These are phyloP conservation scores for Mycosphaerella sp. DNA, from an alignment of 2,329 filamentous ascomycete genomes.

Conservation along the genomic window DNA sequence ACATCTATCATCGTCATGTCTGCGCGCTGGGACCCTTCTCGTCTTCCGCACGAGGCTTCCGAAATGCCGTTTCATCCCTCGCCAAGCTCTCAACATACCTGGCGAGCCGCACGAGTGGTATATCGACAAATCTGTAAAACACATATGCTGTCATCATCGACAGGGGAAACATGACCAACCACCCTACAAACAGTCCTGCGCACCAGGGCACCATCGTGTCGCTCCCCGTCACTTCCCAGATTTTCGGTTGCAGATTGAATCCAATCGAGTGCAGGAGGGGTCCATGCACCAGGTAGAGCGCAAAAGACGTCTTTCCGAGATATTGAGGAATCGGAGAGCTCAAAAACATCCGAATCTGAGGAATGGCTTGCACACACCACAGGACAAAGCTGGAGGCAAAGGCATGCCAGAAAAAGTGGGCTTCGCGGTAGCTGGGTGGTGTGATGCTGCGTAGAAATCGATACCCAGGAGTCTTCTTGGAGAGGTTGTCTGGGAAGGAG, in stretches of 20 bases:
- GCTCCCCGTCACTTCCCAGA: constrained; percentile 6
- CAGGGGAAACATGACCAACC: constrained; percentile 11
- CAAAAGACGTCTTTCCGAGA: constrained; percentile 15
- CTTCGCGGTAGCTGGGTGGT: constrained; percentile 1
- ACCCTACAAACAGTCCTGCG: constrained; percentile 7
- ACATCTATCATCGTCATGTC: too few relatives aligned
- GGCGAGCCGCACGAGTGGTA: constrained; percentile 10
- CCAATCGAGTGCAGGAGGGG: constrained; percentile 13
- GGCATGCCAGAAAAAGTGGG: constrained; percentile 10
- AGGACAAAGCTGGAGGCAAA: constrained; percentile 6
- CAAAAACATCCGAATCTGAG: neutral
- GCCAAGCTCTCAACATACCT: constrained; percentile 8
- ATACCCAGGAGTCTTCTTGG: constrained; percentile 10
- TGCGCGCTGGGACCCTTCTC: too few relatives aligned
- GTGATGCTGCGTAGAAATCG: neutral
- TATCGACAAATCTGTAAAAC: constrained; percentile 13
- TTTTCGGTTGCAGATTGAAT: constrained; percentile 14
- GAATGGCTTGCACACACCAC: constrained; percentile 9
- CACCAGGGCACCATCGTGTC: constrained; percentile 2
- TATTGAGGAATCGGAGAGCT: constrained; percentile 13
- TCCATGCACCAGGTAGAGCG: constrained; percentile 17
- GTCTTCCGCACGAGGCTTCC: too few relatives aligned
- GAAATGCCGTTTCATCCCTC: neutral
- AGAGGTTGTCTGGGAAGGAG: constrained; percentile 14
- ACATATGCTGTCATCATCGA: constrained; percentile 6